phyloP scores from a whole-genome alignment of 163 green algal genomes.

The Scenedesmus sp. region DNA sequence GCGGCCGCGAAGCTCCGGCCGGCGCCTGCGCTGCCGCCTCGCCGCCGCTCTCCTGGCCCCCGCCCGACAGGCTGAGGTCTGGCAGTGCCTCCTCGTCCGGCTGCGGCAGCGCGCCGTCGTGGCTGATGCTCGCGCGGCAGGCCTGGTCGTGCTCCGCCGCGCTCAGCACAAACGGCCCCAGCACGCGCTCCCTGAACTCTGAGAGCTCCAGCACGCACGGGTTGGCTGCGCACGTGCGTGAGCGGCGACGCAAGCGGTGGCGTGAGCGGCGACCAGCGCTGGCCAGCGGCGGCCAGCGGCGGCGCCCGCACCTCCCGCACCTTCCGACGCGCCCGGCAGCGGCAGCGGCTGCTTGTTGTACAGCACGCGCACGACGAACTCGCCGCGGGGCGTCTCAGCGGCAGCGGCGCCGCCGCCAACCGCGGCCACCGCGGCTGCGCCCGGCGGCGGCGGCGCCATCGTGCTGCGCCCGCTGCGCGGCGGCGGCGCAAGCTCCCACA shows the following conservation, averaged over 20 bases:
- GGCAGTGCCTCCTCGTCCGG: no score
- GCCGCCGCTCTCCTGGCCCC: no score
- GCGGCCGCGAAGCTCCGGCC: no score
- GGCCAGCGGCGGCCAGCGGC: neutral
- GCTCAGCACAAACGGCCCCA: slow-evolving; percentile 59
- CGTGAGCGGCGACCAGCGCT: no score
- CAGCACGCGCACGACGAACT: slow-evolving; percentile 58
- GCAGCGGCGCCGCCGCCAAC: no score
- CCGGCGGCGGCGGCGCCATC: slow-evolving; percentile 45
- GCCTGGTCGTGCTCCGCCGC: slow-evolving; percentile 44
- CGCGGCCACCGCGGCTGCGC: slow-evolving; percentile 7
- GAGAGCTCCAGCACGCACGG: slow-evolving; percentile 42
- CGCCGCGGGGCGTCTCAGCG: no score
- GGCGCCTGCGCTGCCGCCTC: no score
- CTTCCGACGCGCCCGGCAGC: slow-evolving; percentile 2
- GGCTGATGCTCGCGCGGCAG: slow-evolving; percentile 52
- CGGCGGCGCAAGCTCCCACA: slow-evolving; percentile 63
- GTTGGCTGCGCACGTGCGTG: neutral
- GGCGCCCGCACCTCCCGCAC: slow-evolving; percentile 10
- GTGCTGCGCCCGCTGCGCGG: slow-evolving; percentile 3
- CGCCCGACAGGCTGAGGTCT: no score
- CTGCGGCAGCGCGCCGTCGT: slow-evolving; percentile 52
- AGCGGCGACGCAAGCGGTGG: neutral
- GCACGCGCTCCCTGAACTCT: slow-evolving; percentile 49
- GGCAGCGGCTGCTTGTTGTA: slow-evolving; percentile 69